A percentile compares a stretch with the other conserved stretches of the same genome.
Conservation (phyloP, 2,329 filamentous ascomycete genomes). For the Paracorniculantispora psalliotae region DNA sequence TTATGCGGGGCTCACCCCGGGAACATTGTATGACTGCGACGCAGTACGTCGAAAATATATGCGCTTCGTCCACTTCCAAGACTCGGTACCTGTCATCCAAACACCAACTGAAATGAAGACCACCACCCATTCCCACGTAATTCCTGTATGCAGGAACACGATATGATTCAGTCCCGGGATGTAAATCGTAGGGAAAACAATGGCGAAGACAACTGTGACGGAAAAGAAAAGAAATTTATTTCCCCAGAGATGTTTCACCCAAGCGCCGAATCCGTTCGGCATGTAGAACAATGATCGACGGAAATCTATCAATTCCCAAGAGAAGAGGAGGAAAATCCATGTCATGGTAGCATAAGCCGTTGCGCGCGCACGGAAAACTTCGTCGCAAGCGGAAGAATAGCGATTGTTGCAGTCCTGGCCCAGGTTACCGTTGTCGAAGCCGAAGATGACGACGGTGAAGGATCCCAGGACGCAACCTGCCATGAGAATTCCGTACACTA, state of each 20-base stretch:
- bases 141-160: constrained; percentile 62
- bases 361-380: constrained; percentile 59
- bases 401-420: constrained; percentile 53
- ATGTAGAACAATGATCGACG: constrained; percentile 62
- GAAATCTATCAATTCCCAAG: constrained; percentile 64
- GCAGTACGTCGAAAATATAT: constrained; percentile 39
- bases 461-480: constrained; percentile 51
- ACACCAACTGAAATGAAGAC: constrained; percentile 56
- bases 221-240: constrained; percentile 50
- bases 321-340: constrained; percentile 63
- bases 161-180: constrained; percentile 62
- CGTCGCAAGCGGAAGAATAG: constrained; percentile 47
- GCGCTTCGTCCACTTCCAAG: constrained; percentile 64
- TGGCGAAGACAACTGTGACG: constrained; percentile 48
- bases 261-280: constrained; percentile 40
- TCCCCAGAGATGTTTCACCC: constrained; percentile 50
- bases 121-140: constrained; percentile 66
- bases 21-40: constrained; percentile 12
- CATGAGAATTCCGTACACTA: constrained; percentile 61
- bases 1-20: neutral
- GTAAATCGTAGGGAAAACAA: constrained; percentile 58
- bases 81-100: constrained; percentile 61
- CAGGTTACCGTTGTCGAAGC: constrained; percentile 48
- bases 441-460: constrained; percentile 56
- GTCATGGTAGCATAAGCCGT: constrained; percentile 63